Base-by-base conservation (phyloP, 495 filamentous ascomycete species). In the Penicillium longicatenatum region DNA sequence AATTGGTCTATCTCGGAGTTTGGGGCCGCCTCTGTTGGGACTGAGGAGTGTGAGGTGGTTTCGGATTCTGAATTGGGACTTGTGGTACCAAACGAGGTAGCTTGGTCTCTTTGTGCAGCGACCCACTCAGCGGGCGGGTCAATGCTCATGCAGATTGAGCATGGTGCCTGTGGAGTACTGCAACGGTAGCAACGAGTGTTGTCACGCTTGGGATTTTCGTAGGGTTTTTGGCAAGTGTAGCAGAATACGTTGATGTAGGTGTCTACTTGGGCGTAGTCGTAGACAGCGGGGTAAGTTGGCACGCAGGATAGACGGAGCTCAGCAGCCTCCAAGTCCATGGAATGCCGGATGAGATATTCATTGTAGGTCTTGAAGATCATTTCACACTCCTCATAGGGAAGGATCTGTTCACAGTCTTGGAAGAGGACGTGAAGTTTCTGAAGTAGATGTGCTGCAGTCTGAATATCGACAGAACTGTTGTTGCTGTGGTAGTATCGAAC, bases 231-330 rank as follows among this genome's bases (percentile, higher is more conserved):
- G 61, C 76, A 79, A 17, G 74, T 75, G 50, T 74, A 74, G 62
- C 76, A 79, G 52, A 73, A 79, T 10, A 78, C 74, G 44, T 78
- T 77, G 57, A 79, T 77, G 63, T 58, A 75, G 6, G 66, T 73
- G 56, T 75, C 73, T 35, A 62, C 79, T 72, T 66, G 87, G 60
- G 80, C 84, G 17, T 83, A 78, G 1, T 80, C 77, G 58, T 85
- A 86, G 12, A 92, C 79, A 10, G 82, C 69, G 1, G 82, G 78
- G 64, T 88, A 89, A 19, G 78, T 71, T 64, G 84, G 49, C 63
- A 82, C 81, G 57, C 84, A 89, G 26, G 87, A 74, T 29, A 89
- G 85, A 4, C 89, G 86, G 14, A 92, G 78, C 30, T 87, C 77
- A 6, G 87, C 80, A 20, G 89, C 88, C 64, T 90, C 85, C 37